A percentile compares a stretch with the other conserved stretches of the same genome.
phyloP scores from a whole-genome alignment of 306 rosid genomes.

The Glycine latifolia region DNA sequence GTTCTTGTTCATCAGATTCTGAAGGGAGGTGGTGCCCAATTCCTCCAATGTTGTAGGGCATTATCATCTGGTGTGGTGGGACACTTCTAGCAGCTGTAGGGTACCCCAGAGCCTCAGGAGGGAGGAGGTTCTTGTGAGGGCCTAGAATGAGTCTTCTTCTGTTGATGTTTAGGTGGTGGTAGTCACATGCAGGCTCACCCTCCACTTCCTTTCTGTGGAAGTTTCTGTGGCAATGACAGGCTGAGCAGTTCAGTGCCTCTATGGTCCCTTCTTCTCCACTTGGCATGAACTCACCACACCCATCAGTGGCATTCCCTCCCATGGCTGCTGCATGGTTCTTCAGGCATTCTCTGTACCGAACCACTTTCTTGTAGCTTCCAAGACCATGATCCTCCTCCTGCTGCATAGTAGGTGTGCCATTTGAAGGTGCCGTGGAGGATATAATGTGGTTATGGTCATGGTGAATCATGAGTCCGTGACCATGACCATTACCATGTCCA shows the following conservation, averaged over 20 bases:
- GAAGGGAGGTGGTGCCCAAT: constrained; percentile 51
- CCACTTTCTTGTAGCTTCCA: constrained; percentile 47
- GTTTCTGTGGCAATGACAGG: constrained; percentile 91
- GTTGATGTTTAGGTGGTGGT: constrained; percentile 24
- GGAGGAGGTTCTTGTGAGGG: constrained; percentile 50
- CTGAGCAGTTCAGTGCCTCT: constrained; percentile 86
- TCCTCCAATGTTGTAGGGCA: constrained; percentile 71
- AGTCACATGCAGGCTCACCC: constrained; percentile 49
- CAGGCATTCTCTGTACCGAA: constrained; percentile 78
- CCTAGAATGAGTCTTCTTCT: constrained; percentile 58
- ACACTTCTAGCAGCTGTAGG: constrained; percentile 60
- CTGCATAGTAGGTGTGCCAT: constrained; percentile 48
- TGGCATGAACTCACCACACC: constrained; percentile 97
- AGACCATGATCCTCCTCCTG: constrained; percentile 7
- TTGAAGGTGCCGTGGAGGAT: constrained; percentile 44
- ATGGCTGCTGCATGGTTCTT: constrained; percentile 93
- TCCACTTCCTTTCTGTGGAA: constrained; percentile 84
- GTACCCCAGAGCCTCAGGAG: constrained; percentile 59
- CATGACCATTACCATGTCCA: constrained; percentile 20
- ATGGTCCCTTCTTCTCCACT: constrained; percentile 80
- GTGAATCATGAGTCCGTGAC: constrained; percentile 50
- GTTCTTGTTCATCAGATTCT: constrained; percentile 77
- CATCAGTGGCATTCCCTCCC: constrained; percentile 93
- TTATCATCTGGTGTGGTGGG: constrained; percentile 65
- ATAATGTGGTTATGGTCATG: constrained; percentile 55